Evolutionary conservation across 176 grass and related monocot genomes (phyloP).

Genomic region (Melocanna baccifera): DNA sequence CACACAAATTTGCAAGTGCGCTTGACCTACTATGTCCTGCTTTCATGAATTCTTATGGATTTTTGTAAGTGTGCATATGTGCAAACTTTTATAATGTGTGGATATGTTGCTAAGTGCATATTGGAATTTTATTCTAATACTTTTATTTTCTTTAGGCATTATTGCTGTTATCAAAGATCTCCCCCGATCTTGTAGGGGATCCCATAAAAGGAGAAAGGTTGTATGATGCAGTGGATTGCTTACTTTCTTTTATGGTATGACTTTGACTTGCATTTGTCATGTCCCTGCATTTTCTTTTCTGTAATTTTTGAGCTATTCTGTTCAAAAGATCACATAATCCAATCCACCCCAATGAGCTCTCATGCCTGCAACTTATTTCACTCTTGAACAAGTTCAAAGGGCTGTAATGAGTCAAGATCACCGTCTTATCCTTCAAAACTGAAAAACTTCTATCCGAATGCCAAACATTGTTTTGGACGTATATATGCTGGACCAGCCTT

Average conservation of each 20-base stretch:
- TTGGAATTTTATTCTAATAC: background rate
- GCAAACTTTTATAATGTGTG: background rate
- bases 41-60: background rate
- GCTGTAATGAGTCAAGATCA: no score
- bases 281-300: background rate
- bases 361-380: background rate
- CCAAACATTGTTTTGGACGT: no score
- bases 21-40: background rate
- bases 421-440: no score
- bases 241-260: conserved; percentile 43
- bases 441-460: no score
- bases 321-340: background rate
- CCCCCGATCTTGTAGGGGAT: conserved; percentile 3
- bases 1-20: background rate
- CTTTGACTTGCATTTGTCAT: background rate
- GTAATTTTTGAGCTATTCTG: background rate
- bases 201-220: conserved; percentile 26
- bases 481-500: no score
- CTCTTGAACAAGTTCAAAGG: background rate
- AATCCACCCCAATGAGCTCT: no score
- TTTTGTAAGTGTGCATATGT: background rate
- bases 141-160: conserved; percentile 30
- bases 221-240: conserved; percentile 27
- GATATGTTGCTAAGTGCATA: background rate
- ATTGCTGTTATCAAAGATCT: conserved; percentile 25